These are phyloP conservation scores for Entomortierella chlamydospora DNA, from an alignment of 192 early-diverging fungal genomes.

Conservation along the genomic window DNA sequence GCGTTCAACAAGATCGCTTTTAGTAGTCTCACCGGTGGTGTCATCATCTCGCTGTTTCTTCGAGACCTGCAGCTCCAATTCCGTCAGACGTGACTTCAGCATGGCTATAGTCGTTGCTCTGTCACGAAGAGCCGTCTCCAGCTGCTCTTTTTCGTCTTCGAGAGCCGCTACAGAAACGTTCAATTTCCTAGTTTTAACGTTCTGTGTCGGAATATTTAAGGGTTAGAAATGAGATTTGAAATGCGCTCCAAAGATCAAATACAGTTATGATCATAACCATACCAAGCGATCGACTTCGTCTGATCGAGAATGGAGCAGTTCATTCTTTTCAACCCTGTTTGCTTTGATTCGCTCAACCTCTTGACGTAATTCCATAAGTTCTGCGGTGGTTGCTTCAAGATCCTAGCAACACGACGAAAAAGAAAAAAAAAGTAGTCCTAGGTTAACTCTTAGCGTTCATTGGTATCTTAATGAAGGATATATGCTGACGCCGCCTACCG, in stretches of 20 bases:
- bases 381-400: conserved; percentile 37
- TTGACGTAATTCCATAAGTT: conserved; percentile 34
- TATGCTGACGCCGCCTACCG: conserved; percentile 13
- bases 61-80: conserved; percentile 34
- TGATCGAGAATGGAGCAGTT: conserved; percentile 33
- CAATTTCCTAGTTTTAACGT: conserved; percentile 37
- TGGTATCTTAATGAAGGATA: no score
- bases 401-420: conserved; percentile 51
- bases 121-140: conserved; percentile 51
- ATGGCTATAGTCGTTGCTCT: conserved; percentile 47
- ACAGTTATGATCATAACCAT: neutral
- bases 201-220: conserved; percentile 2
- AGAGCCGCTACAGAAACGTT: conserved; percentile 41
- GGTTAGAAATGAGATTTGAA: neutral
- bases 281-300: conserved; percentile 57
- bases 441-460: no score
- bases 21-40: conserved; percentile 7
- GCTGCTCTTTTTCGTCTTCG: conserved; percentile 36
- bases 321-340: conserved; percentile 39
- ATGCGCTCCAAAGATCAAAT: no score
- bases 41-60: conserved; percentile 37
- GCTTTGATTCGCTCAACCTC: conserved; percentile 53
- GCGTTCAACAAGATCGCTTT: conserved; percentile 52
- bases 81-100: conserved; percentile 40
- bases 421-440: no score